Evolutionary conservation across 345 rosid genomes (phyloP).

Genomic region (Pelargonium nanum): DNA sequence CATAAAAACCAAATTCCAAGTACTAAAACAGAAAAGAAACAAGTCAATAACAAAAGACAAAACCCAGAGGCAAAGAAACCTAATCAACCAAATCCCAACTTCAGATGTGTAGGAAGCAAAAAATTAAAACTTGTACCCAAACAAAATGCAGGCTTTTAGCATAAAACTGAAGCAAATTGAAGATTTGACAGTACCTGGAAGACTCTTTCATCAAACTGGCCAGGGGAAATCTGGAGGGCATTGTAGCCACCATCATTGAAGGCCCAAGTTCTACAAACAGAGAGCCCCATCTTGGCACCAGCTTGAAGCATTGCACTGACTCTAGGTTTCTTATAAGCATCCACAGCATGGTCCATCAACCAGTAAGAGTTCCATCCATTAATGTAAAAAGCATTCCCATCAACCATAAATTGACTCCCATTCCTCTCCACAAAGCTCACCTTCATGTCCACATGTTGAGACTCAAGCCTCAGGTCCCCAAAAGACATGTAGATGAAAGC

Average conservation of each 20-base stretch:
- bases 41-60: too few relatives aligned
- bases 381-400: constrained; percentile 49
- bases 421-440: constrained; percentile 55
- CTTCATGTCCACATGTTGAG: constrained; percentile 18
- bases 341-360: constrained; percentile 85
- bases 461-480: constrained; percentile 43
- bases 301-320: constrained; percentile 60
- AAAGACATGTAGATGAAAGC: constrained; percentile 63
- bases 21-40: background rate
- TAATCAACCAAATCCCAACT: too few relatives aligned
- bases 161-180: background rate
- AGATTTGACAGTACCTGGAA: constrained; percentile 44
- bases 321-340: constrained; percentile 48
- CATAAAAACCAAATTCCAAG: background rate
- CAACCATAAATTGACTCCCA: constrained; percentile 62
- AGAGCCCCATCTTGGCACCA: constrained; percentile 84
- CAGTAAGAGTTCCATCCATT: constrained; percentile 97
- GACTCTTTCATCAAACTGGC: constrained; percentile 71
- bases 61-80: too few relatives aligned
- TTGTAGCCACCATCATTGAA: constrained; percentile 86
- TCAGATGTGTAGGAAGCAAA: too few relatives aligned
- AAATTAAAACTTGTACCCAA: too few relatives aligned
- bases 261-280: constrained; percentile 96
- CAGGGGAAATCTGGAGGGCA: constrained; percentile 91
- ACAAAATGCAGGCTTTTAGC: too few relatives aligned